Evolutionary conservation across 192 early-diverging fungal species (phyloP).

Genomic region (Podila verticillata): DNA sequence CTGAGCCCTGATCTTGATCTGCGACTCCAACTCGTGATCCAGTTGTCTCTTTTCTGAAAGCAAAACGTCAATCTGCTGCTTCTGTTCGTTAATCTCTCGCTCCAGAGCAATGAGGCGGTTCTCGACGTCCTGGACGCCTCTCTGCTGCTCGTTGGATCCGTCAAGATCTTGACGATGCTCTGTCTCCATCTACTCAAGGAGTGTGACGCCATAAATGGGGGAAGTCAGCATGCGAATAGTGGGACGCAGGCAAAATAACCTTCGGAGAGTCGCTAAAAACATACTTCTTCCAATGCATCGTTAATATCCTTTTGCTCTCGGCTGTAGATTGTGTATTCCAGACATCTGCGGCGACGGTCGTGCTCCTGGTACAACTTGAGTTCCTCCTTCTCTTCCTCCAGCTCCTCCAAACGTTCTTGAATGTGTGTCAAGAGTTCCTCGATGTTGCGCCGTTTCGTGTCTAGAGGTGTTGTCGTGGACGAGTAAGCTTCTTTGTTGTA

Average conservation of each 20-base stretch:
- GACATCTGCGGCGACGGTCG: conserved; percentile 85
- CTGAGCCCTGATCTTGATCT: conserved; percentile 82
- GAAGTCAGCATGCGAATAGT: conserved; percentile 49
- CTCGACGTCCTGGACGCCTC: conserved; percentile 63
- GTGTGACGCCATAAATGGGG: conserved; percentile 47
- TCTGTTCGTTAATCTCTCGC: conserved; percentile 67
- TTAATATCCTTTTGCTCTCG: conserved; percentile 86
- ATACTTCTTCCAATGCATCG: conserved; percentile 77
- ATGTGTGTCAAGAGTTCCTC: conserved; percentile 89
- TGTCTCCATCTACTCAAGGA: conserved; percentile 49
- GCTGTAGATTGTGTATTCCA: conserved; percentile 95
- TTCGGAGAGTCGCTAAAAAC: background rate
- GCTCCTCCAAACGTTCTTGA: conserved; percentile 85
- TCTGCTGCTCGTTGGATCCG: conserved; percentile 70
- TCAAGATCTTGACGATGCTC: conserved; percentile 35
- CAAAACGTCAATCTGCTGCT: conserved; percentile 73
- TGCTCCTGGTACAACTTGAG: conserved; percentile 86
- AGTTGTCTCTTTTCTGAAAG: conserved; percentile 75
- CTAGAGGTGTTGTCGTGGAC: conserved; percentile 26
- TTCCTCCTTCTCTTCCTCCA: conserved; percentile 95
- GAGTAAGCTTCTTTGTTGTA: background rate
- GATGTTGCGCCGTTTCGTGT: conserved; percentile 87
- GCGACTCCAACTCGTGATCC: conserved; percentile 76
- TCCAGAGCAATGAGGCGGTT: conserved; percentile 57
- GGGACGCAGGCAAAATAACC: too few relatives aligned